Evolutionary conservation across 805 yeast species (phyloP).

Genomic region (Ogataea trehaloabstinens): DNA sequence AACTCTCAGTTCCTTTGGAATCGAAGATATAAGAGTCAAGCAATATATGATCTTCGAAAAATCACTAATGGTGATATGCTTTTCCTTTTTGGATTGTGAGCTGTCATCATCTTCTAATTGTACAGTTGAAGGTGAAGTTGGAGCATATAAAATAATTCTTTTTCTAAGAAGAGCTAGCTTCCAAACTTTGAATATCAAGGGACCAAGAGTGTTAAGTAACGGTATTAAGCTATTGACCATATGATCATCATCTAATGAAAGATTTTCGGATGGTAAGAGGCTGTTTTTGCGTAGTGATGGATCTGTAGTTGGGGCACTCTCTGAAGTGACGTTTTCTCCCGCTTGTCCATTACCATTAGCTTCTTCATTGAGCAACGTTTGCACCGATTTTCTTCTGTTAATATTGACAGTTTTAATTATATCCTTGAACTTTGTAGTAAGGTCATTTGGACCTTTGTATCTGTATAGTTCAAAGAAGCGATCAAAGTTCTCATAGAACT

Average conservation of each 20-base stretch:
- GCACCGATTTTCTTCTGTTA: constrained; percentile 22
- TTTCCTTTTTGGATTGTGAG: constrained; percentile 8
- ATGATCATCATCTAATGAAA: constrained; percentile 32
- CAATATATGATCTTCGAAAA: constrained; percentile 55
- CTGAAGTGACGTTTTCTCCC: constrained; percentile 17
- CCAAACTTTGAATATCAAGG: constrained; percentile 62
- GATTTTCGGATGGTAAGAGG: constrained; percentile 8
- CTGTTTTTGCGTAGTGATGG: constrained; percentile 11
- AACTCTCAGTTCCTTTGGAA: constrained; percentile 52
- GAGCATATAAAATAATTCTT: constrained; percentile 45
- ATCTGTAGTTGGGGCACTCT: constrained; percentile 16
- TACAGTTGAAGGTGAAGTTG: constrained; percentile 19
- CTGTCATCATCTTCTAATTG: constrained; percentile 3
- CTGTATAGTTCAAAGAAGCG: constrained; percentile 31
- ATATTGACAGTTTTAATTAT: constrained; percentile 21
- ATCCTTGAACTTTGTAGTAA: constrained; percentile 21
- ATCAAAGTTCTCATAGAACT: constrained; percentile 18
- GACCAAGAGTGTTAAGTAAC: constrained; percentile 55
- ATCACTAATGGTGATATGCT: constrained; percentile 31
- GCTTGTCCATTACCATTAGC: constrained; percentile 9
- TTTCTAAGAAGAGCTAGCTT: constrained; percentile 59
- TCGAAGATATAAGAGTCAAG: constrained; percentile 55
- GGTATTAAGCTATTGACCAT: constrained; percentile 46
- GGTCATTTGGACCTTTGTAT: constrained; percentile 29
- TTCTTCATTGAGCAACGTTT: constrained; percentile 18